Conservation (phyloP, 2,329 filamentous ascomycete genomes). For the Byssochlamys sp. region DNA sequence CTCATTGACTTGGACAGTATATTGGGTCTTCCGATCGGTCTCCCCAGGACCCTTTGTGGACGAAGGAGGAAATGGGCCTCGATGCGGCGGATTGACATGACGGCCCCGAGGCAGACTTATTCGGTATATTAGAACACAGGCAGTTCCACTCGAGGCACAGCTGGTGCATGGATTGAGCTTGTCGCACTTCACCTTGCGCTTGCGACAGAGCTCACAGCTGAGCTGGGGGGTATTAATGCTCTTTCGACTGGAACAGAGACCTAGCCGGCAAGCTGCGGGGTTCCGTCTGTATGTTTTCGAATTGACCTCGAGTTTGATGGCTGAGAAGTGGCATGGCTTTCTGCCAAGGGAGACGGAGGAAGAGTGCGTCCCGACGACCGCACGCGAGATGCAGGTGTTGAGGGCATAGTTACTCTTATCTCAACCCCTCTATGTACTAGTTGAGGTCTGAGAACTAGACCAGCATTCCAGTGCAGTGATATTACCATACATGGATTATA, state of each 20-base stretch:
- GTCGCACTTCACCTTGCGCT: constrained; percentile 14
- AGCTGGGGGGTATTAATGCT: constrained; percentile 1
- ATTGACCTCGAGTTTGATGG: too few species aligned
- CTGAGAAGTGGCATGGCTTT: too few species aligned
- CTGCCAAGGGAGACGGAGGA: too few species aligned
- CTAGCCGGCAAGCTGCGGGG: too few species aligned
- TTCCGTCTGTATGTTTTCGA: not conserved
- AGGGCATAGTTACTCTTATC: too few species aligned
- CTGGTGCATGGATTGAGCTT: constrained; percentile 13
- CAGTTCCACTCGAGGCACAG: constrained; percentile 6
- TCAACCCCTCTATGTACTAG: too few species aligned
- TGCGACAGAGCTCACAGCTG: constrained; percentile 10
- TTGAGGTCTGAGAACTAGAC: too few species aligned
- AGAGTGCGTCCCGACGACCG: too few species aligned
- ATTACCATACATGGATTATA: too few species aligned
- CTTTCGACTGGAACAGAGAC: not conserved
- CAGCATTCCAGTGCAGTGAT: too few species aligned
- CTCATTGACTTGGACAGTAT: not conserved
- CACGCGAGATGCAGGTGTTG: too few species aligned
- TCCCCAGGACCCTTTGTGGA: not conserved
- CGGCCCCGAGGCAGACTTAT: constrained; percentile 10
- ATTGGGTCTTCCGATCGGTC: not conserved
- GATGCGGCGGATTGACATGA: constrained; percentile 1
- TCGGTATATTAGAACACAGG: constrained; percentile 9
- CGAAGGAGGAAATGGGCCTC: not conserved